Conservation (phyloP, 140 eudicot species). For the Flaveria floridana region DNA sequence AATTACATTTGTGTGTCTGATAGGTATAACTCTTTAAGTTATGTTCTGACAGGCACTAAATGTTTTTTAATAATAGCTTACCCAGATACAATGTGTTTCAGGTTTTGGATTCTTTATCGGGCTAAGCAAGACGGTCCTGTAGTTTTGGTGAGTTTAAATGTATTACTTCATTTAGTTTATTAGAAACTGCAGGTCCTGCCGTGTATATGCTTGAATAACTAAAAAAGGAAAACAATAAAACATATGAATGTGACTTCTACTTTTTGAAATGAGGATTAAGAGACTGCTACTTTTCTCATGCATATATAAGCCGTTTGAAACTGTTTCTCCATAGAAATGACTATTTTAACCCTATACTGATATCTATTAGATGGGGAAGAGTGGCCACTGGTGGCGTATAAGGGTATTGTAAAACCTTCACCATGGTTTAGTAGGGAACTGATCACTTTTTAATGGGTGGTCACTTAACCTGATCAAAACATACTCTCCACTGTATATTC, state of each 20-base stretch:
- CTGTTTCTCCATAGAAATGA: not conserved
- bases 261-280: not conserved
- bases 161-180: conserved; percentile 1
- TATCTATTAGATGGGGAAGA: not conserved
- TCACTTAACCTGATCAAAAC: not conserved
- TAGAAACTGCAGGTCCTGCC: not conserved
- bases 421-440: not conserved
- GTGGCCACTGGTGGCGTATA: not conserved
- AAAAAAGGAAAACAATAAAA: not conserved
- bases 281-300: not conserved
- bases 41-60: not conserved
- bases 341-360: not conserved
- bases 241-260: not conserved
- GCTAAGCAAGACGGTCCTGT: conserved; percentile 96
- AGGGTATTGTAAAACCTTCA: not conserved
- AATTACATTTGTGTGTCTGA: not conserved
- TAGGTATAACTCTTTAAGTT: not conserved
- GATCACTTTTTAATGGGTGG: not conserved
- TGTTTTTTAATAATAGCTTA: not conserved
- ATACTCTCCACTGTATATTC: not conserved
- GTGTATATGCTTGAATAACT: not conserved
- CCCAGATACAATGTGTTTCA: conserved; percentile 31
- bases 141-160: conserved; percentile 60
- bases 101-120: conserved; percentile 89
- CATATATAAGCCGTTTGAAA: not conserved